Evolutionary conservation across 2,329 filamentous ascomycete genomes (phyloP), one percentile per base, ranked within the genome.

Genomic region (Fusarium paranaense): DNA sequence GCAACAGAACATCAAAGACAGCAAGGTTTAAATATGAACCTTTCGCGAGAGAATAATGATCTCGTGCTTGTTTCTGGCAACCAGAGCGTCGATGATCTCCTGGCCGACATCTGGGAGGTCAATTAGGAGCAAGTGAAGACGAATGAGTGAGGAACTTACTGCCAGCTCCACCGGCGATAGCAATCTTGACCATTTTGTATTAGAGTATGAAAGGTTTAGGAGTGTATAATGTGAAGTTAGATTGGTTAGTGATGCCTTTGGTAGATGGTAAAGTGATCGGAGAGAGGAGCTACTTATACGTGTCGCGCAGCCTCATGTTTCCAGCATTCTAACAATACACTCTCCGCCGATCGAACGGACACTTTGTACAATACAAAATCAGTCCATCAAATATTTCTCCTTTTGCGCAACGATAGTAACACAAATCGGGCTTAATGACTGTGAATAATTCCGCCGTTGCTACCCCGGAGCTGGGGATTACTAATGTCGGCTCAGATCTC

Each of bases 21-120:
- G 6, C 0, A 0, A 18, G 4, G 11, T 20, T 11, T 5, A 14
- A 6, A 22, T 74, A 65, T 61, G 2, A 54, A 86, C 86, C 58
- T 83, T 85, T 71, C 89, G 82, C 2, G 84, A 87, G 2, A 91
- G 78, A 22, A 91, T 81, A 0, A 83, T 78, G 54, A 91, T 87
- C 0, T 89, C 82, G 66, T 91, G 89, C 63, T 86, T 89, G 11
- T 83, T 82, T 5, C 82, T 81, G 4, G 84, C 84, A 4, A 88
- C 74, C 0, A 90, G 81, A 5, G 80, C 83, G 66, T 90, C 87
- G 25, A 90, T 79, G 11, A 91, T 76, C 75, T 90, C 88, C 47
- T 80, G 83, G 3, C 86, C 87, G 56, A 91, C 85, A 64, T 88
- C 88, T 90, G 5, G 0, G 14, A 11, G 11, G n/a, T 52, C 10